Base-by-base conservation (phyloP, 1,284 basidiomycete species). In the Sparassis latifolia region DNA sequence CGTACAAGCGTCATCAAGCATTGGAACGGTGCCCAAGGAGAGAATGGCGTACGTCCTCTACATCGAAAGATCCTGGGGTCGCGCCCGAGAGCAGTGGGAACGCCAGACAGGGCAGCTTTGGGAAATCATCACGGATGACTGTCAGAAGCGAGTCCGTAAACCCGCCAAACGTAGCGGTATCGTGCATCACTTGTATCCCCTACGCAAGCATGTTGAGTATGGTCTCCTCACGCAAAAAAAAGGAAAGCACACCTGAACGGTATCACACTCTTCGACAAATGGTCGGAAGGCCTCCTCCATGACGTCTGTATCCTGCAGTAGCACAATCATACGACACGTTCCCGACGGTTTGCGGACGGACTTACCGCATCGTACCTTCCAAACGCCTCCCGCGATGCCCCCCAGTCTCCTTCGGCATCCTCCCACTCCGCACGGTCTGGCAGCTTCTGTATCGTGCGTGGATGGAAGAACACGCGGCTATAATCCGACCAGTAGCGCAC, bases 401-500 rank as follows among this genome's bases (percentile, higher is more conserved):
- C 66, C 87, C 88, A 89, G 54, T 79, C 74, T 4, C 75, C 76
- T 50, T 77, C 74, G 3, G 65, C 54, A 43, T 67, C 62, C 55
- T 81, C 79, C 74, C 77, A 78, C 33, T 79, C 78, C 7, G 74
- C 62, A 31, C 68, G 61, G 55, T 84, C 80, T 9, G 84, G 79
- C 27, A 91, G 58, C 47, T 72, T 72, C 56, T 89, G 85, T 9
- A 86, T 61, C 9, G 82, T 79, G 53, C 79, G 76, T 20, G 84
- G 84, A 54, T 77, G 69, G 61, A 82, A 84, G 63, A 76, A 83
- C 28, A 88, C 75, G 32, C 84, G 81, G 57, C 73, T 85, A 58
- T 80, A 89, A 66, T 91, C 88, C 2, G 88, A 87, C 88, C 88
- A 91, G 61, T 77, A 88, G 55, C 80, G 74, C 52, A 86, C 67